Base-by-base conservation (phyloP, 371 early-diverging fungal species). In the Mortierella sp. region DNA sequence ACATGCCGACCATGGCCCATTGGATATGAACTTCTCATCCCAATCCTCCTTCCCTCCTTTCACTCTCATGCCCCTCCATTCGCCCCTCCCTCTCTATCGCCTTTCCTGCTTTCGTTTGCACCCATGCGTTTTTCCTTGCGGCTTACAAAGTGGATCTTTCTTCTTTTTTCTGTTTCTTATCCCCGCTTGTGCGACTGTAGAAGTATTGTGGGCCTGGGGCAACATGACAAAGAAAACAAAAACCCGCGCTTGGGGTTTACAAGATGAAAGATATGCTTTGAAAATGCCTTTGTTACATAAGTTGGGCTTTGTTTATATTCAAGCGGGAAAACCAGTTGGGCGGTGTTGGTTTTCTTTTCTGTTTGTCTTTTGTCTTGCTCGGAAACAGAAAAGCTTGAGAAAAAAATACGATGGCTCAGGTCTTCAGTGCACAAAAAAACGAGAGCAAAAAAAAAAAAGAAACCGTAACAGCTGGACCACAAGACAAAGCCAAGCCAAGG, bases 261-360 rank as follows among this genome's bases (percentile, higher is more conserved):
- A 29, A 53, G 55, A 53, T 53, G 29, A 29, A 52, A 52, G 55
- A 53, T 53, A 53, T 53, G 55, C 55, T 29, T 29, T 53, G 24
- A 29, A 29, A 14, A 29, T 26, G 6, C 16, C 26, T 53, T 34
- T 34, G 58, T 58, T 58, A 58, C 58, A 58, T 58, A 58, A 53
- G 29, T 3, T n/a, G 47, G 5, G 47, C 31, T 58, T 31, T 50
- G n/a, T 50, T 19, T 58, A 7, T 34, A 19, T 34, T 19, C 16
- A 58, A 58, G 58, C 58, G 58, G 58, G 58, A 58, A 58, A 58
- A 5, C 58, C 58, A 58, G 58, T 58, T 58, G 19, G 58, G 58
- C 58, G 19, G 58, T 58, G 55, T 19, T 16, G 53, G 29, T 53
- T 53, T 53, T 53, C 29, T 29, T 7, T 24, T 24, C 7, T 50